A percentile compares a stretch with the other conserved stretches of the same genome.
Evolutionary conservation across 2,329 filamentous ascomycete genomes (phyloP).

Genomic region (Phialophora verrucosa): DNA sequence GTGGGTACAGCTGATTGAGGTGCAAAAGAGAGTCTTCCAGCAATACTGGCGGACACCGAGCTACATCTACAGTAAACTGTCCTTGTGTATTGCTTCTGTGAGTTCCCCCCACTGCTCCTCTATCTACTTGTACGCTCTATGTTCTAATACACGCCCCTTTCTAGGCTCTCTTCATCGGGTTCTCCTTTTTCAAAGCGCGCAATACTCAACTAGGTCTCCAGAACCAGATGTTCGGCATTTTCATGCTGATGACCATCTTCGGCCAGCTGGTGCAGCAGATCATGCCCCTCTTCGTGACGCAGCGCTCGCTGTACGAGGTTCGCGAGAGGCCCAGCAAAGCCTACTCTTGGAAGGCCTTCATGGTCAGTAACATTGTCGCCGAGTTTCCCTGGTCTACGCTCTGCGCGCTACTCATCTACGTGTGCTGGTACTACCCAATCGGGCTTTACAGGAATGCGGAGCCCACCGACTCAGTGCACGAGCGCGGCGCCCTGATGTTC

Average conservation of each 20-base stretch:
- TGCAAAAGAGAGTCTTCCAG: constrained; percentile 77
- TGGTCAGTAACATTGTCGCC: constrained; percentile 72
- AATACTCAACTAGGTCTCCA: constrained; percentile 80
- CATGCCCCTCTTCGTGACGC: constrained; percentile 64
- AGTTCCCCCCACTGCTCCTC: constrained; percentile 3
- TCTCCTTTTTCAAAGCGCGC: constrained; percentile 77
- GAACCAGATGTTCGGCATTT: constrained; percentile 90
- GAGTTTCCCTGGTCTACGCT: constrained; percentile 72
- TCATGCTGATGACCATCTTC: constrained; percentile 84
- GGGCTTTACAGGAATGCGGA: constrained; percentile 53
- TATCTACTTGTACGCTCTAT: neutral
- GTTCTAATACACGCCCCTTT: neutral
- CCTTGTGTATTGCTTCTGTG: constrained; percentile 65
- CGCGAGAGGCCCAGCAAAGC: constrained; percentile 69
- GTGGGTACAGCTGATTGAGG: constrained; percentile 67
- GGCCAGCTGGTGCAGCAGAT: constrained; percentile 62
- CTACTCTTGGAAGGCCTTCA: constrained; percentile 77
- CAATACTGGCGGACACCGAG: constrained; percentile 90
- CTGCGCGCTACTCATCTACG: constrained; percentile 67
- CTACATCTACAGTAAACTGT: constrained; percentile 84
- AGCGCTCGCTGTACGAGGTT: constrained; percentile 64
- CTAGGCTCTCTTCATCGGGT: constrained; percentile 76
- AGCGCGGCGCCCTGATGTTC: constrained; percentile 69
- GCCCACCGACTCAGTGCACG: constrained; percentile 48
- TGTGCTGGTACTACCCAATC: constrained; percentile 72